These are phyloP conservation scores for Tanacetum coccineum DNA, from an alignment of 129 eudicot genomes.

Conservation along the genomic window DNA sequence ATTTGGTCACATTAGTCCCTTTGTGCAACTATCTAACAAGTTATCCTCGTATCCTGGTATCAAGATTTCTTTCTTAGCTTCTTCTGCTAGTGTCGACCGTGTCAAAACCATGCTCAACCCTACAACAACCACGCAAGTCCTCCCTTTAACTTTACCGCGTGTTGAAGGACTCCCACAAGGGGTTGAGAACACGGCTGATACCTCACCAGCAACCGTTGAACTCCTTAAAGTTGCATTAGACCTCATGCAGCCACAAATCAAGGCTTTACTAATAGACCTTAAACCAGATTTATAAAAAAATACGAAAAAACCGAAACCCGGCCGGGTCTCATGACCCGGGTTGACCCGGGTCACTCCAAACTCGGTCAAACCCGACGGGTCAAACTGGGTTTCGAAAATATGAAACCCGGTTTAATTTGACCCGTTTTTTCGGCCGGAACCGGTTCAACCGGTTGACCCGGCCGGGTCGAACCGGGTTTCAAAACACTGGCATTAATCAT, in stretches of 20 bases:
- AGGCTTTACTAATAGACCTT: constrained; percentile 32
- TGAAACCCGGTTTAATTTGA: too few relatives aligned
- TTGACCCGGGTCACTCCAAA: too few relatives aligned
- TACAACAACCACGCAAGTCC: constrained; percentile 9
- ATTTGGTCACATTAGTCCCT: constrained; percentile 51
- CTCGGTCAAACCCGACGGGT: too few relatives aligned
- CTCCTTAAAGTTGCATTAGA: constrained; percentile 57
- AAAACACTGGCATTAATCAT: not conserved
- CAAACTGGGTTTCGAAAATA: too few relatives aligned
- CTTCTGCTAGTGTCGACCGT: not conserved
- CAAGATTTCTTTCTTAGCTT: not conserved
- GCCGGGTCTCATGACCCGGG: too few relatives aligned
- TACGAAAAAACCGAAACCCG: too few relatives aligned
- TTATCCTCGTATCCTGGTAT: constrained; percentile 27
- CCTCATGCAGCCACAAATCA: constrained; percentile 49
- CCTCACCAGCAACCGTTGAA: constrained; percentile 26
- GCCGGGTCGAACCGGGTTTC: too few relatives aligned
- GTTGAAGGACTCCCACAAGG: constrained; percentile 50
- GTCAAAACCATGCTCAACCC: not conserved
- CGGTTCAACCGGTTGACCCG: too few relatives aligned
- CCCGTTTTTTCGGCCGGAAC: too few relatives aligned
- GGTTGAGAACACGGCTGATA: constrained; percentile 41
- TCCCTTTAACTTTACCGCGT: constrained; percentile 44
- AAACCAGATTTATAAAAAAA: constrained; percentile 48
- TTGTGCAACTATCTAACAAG: constrained; percentile 50